Base-by-base conservation (phyloP, 1,284 basidiomycete genomes). In the Ganoderma multipileum region DNA sequence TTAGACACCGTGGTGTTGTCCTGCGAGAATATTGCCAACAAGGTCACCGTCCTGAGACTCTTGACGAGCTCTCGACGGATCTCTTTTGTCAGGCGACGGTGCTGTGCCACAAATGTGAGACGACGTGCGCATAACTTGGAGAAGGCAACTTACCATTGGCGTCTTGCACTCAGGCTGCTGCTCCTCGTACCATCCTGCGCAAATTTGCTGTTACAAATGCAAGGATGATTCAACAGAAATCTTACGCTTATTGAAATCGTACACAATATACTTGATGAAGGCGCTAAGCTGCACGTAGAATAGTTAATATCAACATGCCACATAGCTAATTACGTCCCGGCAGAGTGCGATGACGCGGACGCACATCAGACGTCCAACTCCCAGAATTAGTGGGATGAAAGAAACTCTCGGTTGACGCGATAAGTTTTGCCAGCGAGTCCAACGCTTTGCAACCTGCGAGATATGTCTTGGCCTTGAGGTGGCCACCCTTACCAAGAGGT, bases 11-110 rank as follows among this genome's bases (percentile, higher is more conserved):
- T 91, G 4, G 83, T 83, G 47, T 83, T 82, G 73, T 92, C 92
- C 79, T 94, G 93, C 39, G 94, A 95, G 82, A 98, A 98, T 90
- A 97, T 96, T 16, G 94, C 91, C 28, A 97, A 85, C 28, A 98
- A 83, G 0, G 92, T 90, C 33, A 96, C 93, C 0, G 95, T 96
- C 62, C 95, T 85, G 44, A 97, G 84, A 44, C 88, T 91, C 73
- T 92, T 91, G 26, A 97, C 95, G 57, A 98, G 90, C 76, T 97
- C 95, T 61, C 90, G 87, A 78, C 90, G 93, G 88, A 98, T 97
- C 61, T 84, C 81, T 28, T 84, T 85, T 0, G 95, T 97, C 65
- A 98, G 82, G 26, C 95, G 88, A 75, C 94, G 85, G 77, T 89
- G 84, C 89, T 91, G 66, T 26, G 58, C 12, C 41, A 3, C 23